Conservation (phyloP, 345 rosid species). For the Cardiospermum halicacabum region DNA sequence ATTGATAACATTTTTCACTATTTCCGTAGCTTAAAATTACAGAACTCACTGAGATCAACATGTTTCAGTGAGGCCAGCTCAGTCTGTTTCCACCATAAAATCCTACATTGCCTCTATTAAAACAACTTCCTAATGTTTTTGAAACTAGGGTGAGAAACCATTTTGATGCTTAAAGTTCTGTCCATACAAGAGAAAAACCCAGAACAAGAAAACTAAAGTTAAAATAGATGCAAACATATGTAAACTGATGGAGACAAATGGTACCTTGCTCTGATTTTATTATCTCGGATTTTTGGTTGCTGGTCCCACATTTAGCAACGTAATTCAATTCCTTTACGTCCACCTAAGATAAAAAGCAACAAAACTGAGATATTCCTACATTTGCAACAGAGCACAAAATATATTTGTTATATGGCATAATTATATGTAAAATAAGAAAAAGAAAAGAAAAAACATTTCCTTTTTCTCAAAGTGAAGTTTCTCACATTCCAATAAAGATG, state of each 20-base stretch:
- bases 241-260: background rate
- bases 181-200: too few relatives aligned
- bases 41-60: background rate
- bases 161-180: background rate
- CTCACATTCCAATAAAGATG: background rate
- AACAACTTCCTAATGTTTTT: background rate
- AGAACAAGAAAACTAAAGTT: background rate
- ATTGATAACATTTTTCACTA: background rate
- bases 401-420: background rate
- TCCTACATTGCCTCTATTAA: background rate
- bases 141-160: too few relatives aligned
- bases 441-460: background rate
- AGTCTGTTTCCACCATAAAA: background rate
- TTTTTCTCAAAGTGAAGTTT: background rate
- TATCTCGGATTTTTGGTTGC: conserved; percentile 17
- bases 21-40: background rate
- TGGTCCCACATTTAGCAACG: conserved; percentile 30
- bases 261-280: conserved; percentile 34
- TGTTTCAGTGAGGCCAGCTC: background rate
- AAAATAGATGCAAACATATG: background rate
- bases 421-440: too few relatives aligned
- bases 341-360: conserved; percentile 41
- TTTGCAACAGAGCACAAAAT: background rate
- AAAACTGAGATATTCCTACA: background rate
- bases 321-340: conserved; percentile 46